These are phyloP conservation scores for Fusarium compactum DNA, from an alignment of 2,329 filamentous ascomycete species.

Conservation along the genomic window DNA sequence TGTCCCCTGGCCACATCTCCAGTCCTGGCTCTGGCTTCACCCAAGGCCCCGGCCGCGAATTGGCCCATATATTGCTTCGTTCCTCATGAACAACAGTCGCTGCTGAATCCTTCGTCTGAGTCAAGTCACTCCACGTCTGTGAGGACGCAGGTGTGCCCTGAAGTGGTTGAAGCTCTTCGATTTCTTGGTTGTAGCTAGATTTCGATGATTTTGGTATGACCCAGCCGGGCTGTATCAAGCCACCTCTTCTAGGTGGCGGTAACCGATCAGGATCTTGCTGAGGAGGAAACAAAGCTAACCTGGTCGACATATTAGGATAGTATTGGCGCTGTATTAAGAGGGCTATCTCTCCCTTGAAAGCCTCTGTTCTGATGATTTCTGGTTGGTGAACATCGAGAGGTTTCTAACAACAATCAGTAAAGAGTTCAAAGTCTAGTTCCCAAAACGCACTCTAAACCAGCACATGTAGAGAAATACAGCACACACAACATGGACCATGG, in stretches of 20 bases:
- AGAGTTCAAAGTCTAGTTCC: fast-evolving
- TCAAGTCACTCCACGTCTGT: not conserved
- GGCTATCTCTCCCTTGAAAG: not conserved
- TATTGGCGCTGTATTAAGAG: not conserved
- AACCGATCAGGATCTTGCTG: not conserved
- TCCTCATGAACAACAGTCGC: not conserved
- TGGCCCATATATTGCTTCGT: not conserved
- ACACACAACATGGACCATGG: conserved; percentile 39
- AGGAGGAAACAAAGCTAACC: conserved; percentile 2
- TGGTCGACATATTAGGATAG: conserved; percentile 6
- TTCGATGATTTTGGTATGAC: not conserved
- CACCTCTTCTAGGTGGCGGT: not conserved
- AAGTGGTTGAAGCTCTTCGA: not conserved
- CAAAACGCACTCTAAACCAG: conserved; percentile 29
- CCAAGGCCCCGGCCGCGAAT: conserved; percentile 7
- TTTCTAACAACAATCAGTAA: conserved; percentile 13
- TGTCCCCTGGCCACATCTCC: conserved; percentile 12
- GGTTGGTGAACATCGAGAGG: conserved; percentile 24
- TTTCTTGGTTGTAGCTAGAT: not conserved
- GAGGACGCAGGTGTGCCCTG: not conserved
- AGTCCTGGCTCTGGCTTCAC: conserved; percentile 7
- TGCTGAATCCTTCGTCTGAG: not conserved
- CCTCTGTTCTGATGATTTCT: not conserved
- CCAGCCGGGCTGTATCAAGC: not conserved
- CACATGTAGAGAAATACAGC: conserved; percentile 37